Evolutionary conservation across 169 alveolate species (phyloP).

Genomic region (Plasmodium billcollinsi): DNA sequence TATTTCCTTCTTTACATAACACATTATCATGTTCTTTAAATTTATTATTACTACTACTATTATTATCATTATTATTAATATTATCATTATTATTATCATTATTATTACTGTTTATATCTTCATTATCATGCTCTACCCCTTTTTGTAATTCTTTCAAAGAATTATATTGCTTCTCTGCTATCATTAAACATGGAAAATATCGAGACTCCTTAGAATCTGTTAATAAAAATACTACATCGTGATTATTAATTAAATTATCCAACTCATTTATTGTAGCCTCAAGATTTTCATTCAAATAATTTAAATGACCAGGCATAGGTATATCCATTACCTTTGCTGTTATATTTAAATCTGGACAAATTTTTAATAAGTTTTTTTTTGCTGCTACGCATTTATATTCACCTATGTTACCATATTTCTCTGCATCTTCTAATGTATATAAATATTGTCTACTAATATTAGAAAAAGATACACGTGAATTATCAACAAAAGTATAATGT

Average conservation of each 20-base stretch:
- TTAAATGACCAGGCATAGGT: constrained; percentile 86
- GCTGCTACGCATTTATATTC: constrained; percentile 81
- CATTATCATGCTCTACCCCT: neutral
- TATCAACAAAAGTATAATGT: constrained; percentile 78
- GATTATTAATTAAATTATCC: constrained; percentile 48
- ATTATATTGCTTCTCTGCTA: constrained; percentile 66
- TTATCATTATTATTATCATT: too few species aligned
- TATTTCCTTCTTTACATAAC: neutral
- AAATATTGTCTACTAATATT: constrained; percentile 82
- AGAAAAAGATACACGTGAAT: constrained; percentile 78
- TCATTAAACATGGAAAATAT: constrained; percentile 84
- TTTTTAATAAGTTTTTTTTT: constrained; percentile 67
- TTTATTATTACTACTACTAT: too few species aligned
- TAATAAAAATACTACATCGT: constrained; percentile 81
- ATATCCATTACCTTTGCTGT: constrained; percentile 66
- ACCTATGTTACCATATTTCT: constrained; percentile 17
- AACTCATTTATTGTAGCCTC: constrained; percentile 31
- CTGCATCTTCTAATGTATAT: constrained; percentile 59
- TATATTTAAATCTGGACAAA: constrained; percentile 80
- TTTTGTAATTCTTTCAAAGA: constrained; percentile 11
- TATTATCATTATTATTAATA: too few species aligned
- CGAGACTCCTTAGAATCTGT: constrained; percentile 87
- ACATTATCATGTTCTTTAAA: too few species aligned
- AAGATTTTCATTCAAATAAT: constrained; percentile 59
- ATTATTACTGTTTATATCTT: neutral